Conservation (phyloP, 352 stramenopile species). For the Pythium plurisporium region DNA sequence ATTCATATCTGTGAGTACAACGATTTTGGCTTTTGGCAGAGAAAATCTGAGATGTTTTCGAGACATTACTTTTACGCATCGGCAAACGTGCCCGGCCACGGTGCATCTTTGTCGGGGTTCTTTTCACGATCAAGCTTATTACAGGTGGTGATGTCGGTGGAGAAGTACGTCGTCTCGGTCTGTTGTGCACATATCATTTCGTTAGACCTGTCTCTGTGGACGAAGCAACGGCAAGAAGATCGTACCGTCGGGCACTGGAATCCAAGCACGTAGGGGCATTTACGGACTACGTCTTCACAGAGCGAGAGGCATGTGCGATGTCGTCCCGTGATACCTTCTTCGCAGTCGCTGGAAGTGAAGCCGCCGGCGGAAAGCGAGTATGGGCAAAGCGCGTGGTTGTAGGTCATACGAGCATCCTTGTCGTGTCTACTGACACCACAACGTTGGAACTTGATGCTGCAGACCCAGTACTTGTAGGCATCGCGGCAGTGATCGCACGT, state of each 20-base stretch:
- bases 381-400: constrained; percentile 25
- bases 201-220: background rate
- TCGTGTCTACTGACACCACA: constrained; percentile 27
- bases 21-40: constrained; percentile 9
- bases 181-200: constrained; percentile 19
- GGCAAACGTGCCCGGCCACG: constrained; percentile 76
- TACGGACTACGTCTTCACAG: constrained; percentile 81
- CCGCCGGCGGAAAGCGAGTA: constrained; percentile 14
- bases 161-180: constrained; percentile 75
- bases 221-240: background rate
- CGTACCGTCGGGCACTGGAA: constrained; percentile 74
- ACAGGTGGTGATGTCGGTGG: constrained; percentile 55
- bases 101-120: constrained; percentile 61
- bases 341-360: constrained; percentile 20
- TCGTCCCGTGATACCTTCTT: constrained; percentile 40
- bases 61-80: constrained; percentile 29
- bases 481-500: constrained; percentile 78
- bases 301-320: constrained; percentile 72
- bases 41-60: too few relatives aligned
- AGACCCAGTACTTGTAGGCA: constrained; percentile 89
- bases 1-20: background rate
- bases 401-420: background rate
- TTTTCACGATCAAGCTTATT: constrained; percentile 70
- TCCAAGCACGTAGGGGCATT: constrained; percentile 82
- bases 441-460: constrained; percentile 79